Base-by-base conservation (phyloP, 2,329 filamentous ascomycete species). In the Fusarium lateritium region DNA sequence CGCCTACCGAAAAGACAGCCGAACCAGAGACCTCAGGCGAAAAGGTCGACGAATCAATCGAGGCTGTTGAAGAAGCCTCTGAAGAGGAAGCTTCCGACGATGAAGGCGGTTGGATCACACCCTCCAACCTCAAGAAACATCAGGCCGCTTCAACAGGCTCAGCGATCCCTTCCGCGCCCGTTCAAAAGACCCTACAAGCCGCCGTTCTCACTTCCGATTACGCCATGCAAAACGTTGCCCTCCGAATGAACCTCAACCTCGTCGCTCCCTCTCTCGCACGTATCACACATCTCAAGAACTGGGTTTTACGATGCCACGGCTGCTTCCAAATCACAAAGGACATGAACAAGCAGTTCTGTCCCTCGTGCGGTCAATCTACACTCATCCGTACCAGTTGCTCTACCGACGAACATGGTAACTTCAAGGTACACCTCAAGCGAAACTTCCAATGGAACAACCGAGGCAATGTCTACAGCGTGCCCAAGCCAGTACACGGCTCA, bases 381-480 rank as follows among this genome's bases (percentile, higher is more conserved):
- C 85, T 99, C 24, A 94, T 91, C 9, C 89, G 95, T 66, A 92
- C 94, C 0, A 91, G 91, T 24, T 98, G 94, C 85, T 92, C 92
- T 28, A 98, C 94, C 5, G 91, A 94, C 75, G 84, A 89, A 26
- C 87, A 89, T 51, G 96, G 96, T 52, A 89, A 91, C 73, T 97
- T 98, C 82, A 90, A 87, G 62, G 81, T 99, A 62, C 93, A 98
- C 77, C 84, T 99, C 62, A 97, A 97, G 85, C 91, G 90, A 80
- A 97, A 97, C 79, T 97, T 96, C 85, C 94, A 98, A 81, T 97
- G 91, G 91, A 98, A 97, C 81, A 97, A 92, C 72, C 88, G 94
- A 24, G 96, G 96, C 53, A 96, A 98, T 79, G 89, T 93, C 38
- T 99, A 91, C 83, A 97, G 94, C 78, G 90, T 99, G 44, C 96